Conservation (phyloP, 225 moss, liverwort and hornwort species). For the Thuidium tamariscinum region DNA sequence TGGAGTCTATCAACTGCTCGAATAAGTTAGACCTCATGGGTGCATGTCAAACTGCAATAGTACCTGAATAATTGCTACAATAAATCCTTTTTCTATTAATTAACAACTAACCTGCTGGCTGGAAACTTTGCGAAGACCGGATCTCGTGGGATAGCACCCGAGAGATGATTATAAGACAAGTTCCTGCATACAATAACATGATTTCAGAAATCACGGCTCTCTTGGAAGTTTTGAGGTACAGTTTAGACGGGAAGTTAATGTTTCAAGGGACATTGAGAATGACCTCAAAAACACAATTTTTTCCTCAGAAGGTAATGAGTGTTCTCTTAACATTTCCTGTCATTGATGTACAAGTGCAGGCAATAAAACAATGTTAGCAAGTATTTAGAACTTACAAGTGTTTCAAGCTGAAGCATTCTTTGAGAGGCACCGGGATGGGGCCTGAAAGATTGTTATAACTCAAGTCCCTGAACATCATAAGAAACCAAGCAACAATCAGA, state of each 20-base stretch:
- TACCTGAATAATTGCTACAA: neutral
- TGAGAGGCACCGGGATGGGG: slow-evolving; percentile 54
- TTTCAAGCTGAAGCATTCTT: slow-evolving; percentile 58
- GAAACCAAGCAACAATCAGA: neutral
- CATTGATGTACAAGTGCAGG: neutral
- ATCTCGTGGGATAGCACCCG: slow-evolving; percentile 53
- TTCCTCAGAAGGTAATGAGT: neutral
- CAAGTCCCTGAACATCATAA: slow-evolving; percentile 28
- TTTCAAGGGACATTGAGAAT: neutral
- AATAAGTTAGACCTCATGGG: neutral
- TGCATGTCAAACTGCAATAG: neutral
- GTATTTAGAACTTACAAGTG: slow-evolving; percentile 20
- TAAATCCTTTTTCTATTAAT: neutral
- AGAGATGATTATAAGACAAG: slow-evolving; percentile 75
- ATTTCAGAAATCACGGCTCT: neutral
- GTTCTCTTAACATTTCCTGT: neutral
- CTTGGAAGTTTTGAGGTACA: neutral
- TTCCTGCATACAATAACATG: slow-evolving; percentile 23
- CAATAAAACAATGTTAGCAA: neutral
- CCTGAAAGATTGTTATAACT: slow-evolving; percentile 78
- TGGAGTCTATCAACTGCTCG: neutral
- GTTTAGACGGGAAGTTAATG: neutral
- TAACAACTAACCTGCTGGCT: slow-evolving; percentile 40
- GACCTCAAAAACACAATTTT: neutral
- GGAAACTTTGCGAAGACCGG: slow-evolving; percentile 66